Conservation (phyloP, 768 basidiomycete species). For the Tephrocybe sp. region DNA sequence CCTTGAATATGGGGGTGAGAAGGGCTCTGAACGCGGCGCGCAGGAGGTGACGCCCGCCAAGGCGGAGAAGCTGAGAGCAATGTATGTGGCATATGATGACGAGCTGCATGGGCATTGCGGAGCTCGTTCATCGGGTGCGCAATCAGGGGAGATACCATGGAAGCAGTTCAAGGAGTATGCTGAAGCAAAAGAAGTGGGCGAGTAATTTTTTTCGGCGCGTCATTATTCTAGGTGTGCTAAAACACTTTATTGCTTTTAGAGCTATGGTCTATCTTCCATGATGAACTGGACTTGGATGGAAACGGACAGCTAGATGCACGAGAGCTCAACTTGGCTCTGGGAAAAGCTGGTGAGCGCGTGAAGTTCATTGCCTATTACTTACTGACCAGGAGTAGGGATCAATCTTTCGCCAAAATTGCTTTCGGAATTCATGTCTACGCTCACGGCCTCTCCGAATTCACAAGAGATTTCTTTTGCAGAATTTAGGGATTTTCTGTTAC, state of each 20-base stretch:
- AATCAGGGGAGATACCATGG: slow-evolving; percentile 56
- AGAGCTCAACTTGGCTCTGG: slow-evolving; percentile 42
- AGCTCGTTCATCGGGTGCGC: slow-evolving; percentile 37
- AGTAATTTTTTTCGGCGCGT: slow-evolving; percentile 24
- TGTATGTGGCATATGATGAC: slow-evolving; percentile 79
- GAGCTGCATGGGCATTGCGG: slow-evolving; percentile 65
- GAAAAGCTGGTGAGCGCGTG: slow-evolving; percentile 60
- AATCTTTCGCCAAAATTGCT: slow-evolving; percentile 65
- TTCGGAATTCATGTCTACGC: slow-evolving; percentile 75
- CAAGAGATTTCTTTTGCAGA: slow-evolving; percentile 74
- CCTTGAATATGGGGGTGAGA: slow-evolving; percentile 6
- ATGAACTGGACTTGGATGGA: slow-evolving; percentile 86
- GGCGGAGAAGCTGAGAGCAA: slow-evolving; percentile 60
- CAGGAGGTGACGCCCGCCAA: slow-evolving; percentile 51
- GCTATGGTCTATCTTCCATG: slow-evolving; percentile 88
- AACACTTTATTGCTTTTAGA: slow-evolving; percentile 41
- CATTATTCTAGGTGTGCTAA: slow-evolving; percentile 15
- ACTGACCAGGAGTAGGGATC: slow-evolving; percentile 52
- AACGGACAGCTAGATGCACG: slow-evolving; percentile 76
- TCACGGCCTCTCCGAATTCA: slow-evolving; percentile 70
- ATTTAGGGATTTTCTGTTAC: slow-evolving; percentile 87
- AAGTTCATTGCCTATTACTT: not conserved
- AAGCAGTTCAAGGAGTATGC: slow-evolving; percentile 73
- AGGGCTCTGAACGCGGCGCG: slow-evolving; percentile 9
- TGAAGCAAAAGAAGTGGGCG: slow-evolving; percentile 78